phyloP scores from a whole-genome alignment of 139 green algal genomes.

The Volvox africanus region DNA sequence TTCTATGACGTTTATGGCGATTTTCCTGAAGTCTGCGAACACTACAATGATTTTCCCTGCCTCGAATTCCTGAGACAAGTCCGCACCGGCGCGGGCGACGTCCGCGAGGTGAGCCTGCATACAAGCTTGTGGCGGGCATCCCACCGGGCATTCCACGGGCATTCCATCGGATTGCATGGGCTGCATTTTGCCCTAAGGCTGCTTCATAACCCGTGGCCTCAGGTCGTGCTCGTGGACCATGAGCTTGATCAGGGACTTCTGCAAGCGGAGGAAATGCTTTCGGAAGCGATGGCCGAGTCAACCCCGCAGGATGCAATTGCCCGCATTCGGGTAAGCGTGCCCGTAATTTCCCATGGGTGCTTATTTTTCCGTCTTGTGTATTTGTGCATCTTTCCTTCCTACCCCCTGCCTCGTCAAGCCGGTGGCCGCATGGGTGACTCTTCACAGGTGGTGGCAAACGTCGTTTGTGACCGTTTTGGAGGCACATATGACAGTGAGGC shows the following conservation, averaged over 20 bases:
- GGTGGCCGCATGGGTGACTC: neutral
- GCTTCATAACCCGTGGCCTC: neutral
- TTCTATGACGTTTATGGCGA: slow-evolving; percentile 56
- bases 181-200: neutral
- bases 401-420: no score
- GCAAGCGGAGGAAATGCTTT: slow-evolving; percentile 26
- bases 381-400: neutral
- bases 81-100: slow-evolving; percentile 29
- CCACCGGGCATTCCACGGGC: neutral
- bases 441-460: slow-evolving; percentile 47
- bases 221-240: slow-evolving; percentile 55
- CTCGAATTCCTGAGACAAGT: slow-evolving; percentile 48
- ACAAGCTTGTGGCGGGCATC: neutral
- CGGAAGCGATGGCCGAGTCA: slow-evolving; percentile 39
- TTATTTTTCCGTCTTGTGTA: neutral
- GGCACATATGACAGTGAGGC: slow-evolving; percentile 50
- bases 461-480: slow-evolving; percentile 54
- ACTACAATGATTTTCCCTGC: slow-evolving; percentile 41
- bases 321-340: slow-evolving; percentile 34
- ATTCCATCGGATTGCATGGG: neutral
- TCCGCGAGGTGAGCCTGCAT: slow-evolving; percentile 46
- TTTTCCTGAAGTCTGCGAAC: slow-evolving; percentile 56
- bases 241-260: slow-evolving; percentile 38
- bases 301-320: slow-evolving; percentile 8
- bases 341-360: neutral